phyloP scores from a whole-genome alignment of 768 basidiomycete species.

The Leccinellum albellum region DNA sequence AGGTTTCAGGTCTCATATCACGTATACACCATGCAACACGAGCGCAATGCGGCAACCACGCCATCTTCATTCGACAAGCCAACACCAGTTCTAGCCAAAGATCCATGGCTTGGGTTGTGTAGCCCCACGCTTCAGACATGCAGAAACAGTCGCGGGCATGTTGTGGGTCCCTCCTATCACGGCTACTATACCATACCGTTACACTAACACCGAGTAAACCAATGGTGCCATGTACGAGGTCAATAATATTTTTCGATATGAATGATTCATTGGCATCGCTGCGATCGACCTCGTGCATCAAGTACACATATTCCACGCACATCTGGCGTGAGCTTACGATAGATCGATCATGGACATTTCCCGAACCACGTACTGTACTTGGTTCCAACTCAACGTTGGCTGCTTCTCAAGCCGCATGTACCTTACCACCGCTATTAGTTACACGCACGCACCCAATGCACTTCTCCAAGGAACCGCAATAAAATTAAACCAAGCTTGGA shows the following conservation, averaged over 20 bases:
- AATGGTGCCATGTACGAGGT: background rate
- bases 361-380: background rate
- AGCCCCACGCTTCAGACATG: background rate
- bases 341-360: background rate
- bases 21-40: background rate
- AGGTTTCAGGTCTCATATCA: background rate
- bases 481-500: background rate
- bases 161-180: background rate
- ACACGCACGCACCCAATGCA: background rate
- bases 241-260: background rate
- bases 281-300: background rate
- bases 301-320: background rate
- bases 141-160: background rate
- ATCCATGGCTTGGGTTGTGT: no score
- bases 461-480: background rate
- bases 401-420: background rate
- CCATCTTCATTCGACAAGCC: background rate
- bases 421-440: background rate
- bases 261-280: background rate
- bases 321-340: background rate
- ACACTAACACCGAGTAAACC: background rate
- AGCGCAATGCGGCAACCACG: background rate
- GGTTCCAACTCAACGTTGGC: background rate
- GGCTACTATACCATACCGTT: background rate
- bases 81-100: background rate